These are phyloP conservation scores for Annulohypoxylon maeteangense DNA, from an alignment of 495 filamentous ascomycete genomes.

Conservation along the genomic window DNA sequence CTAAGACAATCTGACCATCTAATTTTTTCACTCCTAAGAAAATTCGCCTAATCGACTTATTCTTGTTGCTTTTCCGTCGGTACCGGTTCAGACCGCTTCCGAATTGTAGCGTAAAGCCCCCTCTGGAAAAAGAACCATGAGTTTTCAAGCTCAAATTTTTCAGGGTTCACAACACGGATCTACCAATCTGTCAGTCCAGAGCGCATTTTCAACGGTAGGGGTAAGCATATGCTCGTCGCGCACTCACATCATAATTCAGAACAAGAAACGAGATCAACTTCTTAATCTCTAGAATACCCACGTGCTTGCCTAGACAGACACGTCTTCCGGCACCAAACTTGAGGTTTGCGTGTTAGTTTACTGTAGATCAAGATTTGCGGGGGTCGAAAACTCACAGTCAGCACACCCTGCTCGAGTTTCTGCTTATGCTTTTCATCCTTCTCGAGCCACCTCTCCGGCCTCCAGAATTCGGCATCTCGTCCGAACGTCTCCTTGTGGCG, in stretches of 20 bases:
- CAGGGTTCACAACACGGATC: slow-evolving; percentile 5
- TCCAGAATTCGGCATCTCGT: slow-evolving; percentile 2
- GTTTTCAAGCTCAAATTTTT: slow-evolving; percentile 3
- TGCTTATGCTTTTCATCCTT: background rate
- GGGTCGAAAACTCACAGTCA: background rate
- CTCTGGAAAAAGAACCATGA: slow-evolving; percentile 12
- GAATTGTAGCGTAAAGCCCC: background rate
- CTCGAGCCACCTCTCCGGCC: slow-evolving; percentile 8
- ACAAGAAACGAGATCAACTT: slow-evolving; percentile 10
- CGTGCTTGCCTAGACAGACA: slow-evolving; percentile 1
- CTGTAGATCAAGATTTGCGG: background rate
- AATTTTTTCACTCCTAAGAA: too few species aligned
- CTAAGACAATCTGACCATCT: background rate
- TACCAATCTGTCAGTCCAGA: background rate
- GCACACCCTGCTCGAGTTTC: background rate
- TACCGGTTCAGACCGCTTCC: background rate
- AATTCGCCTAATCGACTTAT: background rate
- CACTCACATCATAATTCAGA: background rate
- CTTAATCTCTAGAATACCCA: slow-evolving; percentile 1
- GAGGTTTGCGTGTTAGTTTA: background rate
- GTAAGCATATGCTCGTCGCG: background rate
- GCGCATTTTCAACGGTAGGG: background rate
- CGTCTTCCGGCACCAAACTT: slow-evolving; percentile 3
- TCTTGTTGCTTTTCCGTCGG: background rate
- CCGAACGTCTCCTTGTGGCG: background rate